These are phyloP conservation scores for Polygonum maritimum DNA, from an alignment of 148 eudicot species.

Conservation along the genomic window DNA sequence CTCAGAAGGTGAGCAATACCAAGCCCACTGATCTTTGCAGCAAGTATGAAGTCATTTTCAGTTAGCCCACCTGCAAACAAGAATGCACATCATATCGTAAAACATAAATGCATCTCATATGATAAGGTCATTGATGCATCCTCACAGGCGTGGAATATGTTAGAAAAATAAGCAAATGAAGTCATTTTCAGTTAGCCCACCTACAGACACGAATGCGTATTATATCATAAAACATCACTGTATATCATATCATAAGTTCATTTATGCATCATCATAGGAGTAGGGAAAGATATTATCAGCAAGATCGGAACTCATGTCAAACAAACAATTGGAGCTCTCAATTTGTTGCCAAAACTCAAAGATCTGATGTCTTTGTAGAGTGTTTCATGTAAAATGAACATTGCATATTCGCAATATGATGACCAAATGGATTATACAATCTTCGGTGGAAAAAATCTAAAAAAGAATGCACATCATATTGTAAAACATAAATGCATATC, in stretches of 20 bases:
- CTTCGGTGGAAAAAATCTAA: neutral
- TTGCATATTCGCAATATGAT: neutral
- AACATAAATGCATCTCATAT: neutral
- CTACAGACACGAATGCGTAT: no score
- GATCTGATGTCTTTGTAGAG: neutral
- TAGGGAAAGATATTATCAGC: neutral
- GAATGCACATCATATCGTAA: neutral
- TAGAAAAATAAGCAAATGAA: neutral
- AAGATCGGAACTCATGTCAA: neutral
- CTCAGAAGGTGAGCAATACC: slow-evolving; percentile 59
- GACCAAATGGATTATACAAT: no score
- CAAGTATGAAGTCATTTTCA: slow-evolving; percentile 95
- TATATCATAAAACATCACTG: no score
- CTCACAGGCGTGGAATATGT: neutral
- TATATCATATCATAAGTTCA: no score
- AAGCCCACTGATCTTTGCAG: slow-evolving; percentile 66
- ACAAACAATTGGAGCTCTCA: neutral
- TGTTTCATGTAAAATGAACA: neutral
- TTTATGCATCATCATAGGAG: no score
- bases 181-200: no score
- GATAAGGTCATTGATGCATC: neutral
- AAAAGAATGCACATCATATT: neutral
- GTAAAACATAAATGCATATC: neutral
- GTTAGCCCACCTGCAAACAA: slow-evolving; percentile 80
- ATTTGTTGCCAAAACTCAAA: neutral